A percentile compares a stretch with the other conserved stretches of the same genome.
These are phyloP conservation scores for Candida andamanensis DNA, from an alignment of 805 yeast species.

Conservation along the genomic window DNA sequence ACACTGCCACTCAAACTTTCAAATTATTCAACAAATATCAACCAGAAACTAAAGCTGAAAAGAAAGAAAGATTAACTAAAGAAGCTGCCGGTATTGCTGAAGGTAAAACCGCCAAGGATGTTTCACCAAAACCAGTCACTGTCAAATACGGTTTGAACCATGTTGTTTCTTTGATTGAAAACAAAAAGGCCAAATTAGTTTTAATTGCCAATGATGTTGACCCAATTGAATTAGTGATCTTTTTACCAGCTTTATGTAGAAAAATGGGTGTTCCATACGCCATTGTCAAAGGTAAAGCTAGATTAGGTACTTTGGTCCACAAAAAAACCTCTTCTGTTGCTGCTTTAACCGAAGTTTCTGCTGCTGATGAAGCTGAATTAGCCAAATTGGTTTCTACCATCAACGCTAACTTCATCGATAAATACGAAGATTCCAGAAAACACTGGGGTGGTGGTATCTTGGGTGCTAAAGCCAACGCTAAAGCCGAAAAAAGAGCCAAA, in stretches of 20 bases:
- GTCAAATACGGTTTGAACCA: slow-evolving; percentile 99
- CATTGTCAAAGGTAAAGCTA: slow-evolving; percentile 50
- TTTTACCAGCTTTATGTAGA: slow-evolving; percentile 98
- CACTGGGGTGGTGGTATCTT: slow-evolving; percentile 99
- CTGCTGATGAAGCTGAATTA: slow-evolving; percentile 93
- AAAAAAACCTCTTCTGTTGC: slow-evolving; percentile 96
- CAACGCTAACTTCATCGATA: slow-evolving; percentile 88
- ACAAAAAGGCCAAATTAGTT: slow-evolving; percentile 97
- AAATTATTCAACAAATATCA: slow-evolving; percentile 98
- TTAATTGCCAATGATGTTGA: slow-evolving; percentile 98
- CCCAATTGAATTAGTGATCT: slow-evolving; percentile 96
- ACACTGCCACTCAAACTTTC: slow-evolving; percentile 96
- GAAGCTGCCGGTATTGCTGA: slow-evolving; percentile 99
- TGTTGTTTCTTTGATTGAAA: slow-evolving; percentile 94
- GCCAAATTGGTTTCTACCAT: slow-evolving; percentile 90
- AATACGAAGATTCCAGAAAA: slow-evolving; percentile 93
- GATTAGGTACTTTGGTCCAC: slow-evolving; percentile 96
- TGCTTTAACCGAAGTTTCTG: slow-evolving; percentile 90
- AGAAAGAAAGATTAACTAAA: slow-evolving; percentile 98
- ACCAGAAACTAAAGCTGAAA: slow-evolving; percentile 96
- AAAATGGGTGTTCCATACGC: slow-evolving; percentile 99
- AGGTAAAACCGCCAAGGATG: slow-evolving; percentile 96
- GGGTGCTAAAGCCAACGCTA: slow-evolving; percentile 91
- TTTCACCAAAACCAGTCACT: slow-evolving; percentile 92
- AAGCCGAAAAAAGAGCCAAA: slow-evolving; percentile 71